A percentile compares a stretch with the other conserved stretches of the same genome.
phyloP scores from a whole-genome alignment of 768 basidiomycete species.

The Amanita inopinata region DNA sequence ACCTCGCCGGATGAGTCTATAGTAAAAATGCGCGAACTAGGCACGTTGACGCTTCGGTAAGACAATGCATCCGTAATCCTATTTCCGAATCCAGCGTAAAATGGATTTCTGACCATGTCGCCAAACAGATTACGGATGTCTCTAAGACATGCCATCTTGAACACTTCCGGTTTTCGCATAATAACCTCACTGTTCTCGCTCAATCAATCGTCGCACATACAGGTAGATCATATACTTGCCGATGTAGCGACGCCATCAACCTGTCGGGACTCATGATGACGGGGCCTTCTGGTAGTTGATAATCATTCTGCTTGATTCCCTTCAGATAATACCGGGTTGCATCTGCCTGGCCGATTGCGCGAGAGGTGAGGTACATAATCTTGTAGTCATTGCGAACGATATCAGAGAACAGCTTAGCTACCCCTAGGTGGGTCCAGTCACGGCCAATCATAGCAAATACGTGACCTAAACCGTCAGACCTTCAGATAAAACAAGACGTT shows the following conservation, averaged over 20 bases:
- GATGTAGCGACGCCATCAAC: conserved; percentile 86
- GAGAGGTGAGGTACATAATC: conserved; percentile 94
- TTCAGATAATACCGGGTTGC: conserved; percentile 91
- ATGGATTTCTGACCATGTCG: conserved; percentile 59
- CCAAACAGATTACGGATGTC: conserved; percentile 92
- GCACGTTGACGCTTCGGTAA: conserved; percentile 93
- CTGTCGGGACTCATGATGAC: conserved; percentile 99
- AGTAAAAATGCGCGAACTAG: conserved; percentile 92
- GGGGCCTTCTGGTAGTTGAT: conserved; percentile 94
- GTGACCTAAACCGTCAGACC: conserved; percentile 93
- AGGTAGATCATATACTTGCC: conserved; percentile 40
- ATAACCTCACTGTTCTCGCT: conserved; percentile 75
- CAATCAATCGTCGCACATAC: neutral
- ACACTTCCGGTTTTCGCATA: conserved; percentile 98
- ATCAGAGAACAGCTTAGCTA: conserved; percentile 95
- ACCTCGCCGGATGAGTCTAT: conserved; percentile 93
- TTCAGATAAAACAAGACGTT: conserved; percentile 19
- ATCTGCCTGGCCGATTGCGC: conserved; percentile 97
- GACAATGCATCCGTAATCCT: conserved; percentile 96
- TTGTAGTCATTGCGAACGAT: conserved; percentile 94
- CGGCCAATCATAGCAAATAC: conserved; percentile 96
- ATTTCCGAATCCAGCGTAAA: conserved; percentile 98
- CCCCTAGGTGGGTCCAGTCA: conserved; percentile 96
- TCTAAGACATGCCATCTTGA: conserved; percentile 98
- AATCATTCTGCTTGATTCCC: conserved; percentile 91